These are phyloP conservation scores for Metschnikowia orientalis DNA, from an alignment of 805 yeast species.

Conservation along the genomic window DNA sequence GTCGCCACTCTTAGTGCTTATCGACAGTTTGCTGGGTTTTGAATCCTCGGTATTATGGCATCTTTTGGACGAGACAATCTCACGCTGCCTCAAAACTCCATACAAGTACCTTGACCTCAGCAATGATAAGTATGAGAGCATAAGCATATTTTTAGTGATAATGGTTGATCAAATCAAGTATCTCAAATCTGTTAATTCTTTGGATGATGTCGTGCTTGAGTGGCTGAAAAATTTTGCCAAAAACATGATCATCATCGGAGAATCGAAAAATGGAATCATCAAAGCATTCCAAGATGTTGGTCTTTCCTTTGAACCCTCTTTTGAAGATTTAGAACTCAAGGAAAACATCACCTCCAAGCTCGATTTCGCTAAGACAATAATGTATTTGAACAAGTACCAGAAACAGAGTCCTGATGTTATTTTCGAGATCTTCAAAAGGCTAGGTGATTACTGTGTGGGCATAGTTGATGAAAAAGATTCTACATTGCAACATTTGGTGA, in stretches of 20 bases:
- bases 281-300: slow-evolving; percentile 13
- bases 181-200: slow-evolving; percentile 28
- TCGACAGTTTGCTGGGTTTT: slow-evolving; percentile 41
- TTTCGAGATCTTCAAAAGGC: slow-evolving; percentile 37
- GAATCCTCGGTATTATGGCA: slow-evolving; percentile 44
- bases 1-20: slow-evolving; percentile 53
- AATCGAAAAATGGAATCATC: slow-evolving; percentile 36
- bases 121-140: slow-evolving; percentile 25
- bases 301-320: slow-evolving; percentile 3
- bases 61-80: slow-evolving; percentile 69
- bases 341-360: slow-evolving; percentile 29
- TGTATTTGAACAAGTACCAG: slow-evolving; percentile 28
- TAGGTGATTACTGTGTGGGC: slow-evolving; percentile 36
- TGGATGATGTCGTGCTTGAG: slow-evolving; percentile 16
- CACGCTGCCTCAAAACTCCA: slow-evolving; percentile 69
- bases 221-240: slow-evolving; percentile 53
- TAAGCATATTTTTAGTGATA: slow-evolving; percentile 34
- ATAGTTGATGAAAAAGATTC: slow-evolving; percentile 12
- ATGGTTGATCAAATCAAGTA: slow-evolving; percentile 66
- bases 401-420: slow-evolving; percentile 1
- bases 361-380: slow-evolving; percentile 46
- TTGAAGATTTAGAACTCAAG: slow-evolving; percentile 3
- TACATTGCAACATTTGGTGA: slow-evolving; percentile 1
- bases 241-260: slow-evolving; percentile 55
- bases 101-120: slow-evolving; percentile 73